A percentile compares a stretch with the other conserved stretches of the same genome.
Conservation (phyloP, 164 flowering plant genomes). For the Cinnamomum micranthum region DNA sequence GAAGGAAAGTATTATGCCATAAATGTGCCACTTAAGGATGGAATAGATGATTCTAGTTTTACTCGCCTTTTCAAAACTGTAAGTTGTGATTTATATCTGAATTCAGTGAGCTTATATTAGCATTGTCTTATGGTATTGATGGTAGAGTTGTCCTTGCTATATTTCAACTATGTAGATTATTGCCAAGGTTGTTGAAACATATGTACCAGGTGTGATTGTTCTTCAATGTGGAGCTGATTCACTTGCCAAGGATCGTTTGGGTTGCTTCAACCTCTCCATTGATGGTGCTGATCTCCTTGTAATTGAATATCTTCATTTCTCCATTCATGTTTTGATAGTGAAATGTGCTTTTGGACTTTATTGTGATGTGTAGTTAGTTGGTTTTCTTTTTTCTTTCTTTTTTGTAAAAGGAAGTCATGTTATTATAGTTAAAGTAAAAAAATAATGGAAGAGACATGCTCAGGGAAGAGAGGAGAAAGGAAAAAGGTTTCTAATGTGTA, state of each 20-base stretch:
- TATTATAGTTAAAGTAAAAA: too few species aligned
- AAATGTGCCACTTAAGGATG: slow-evolving; percentile 95
- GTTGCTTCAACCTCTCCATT: slow-evolving; percentile 98
- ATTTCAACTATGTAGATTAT: slow-evolving; percentile 51
- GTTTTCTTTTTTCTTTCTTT: too few species aligned
- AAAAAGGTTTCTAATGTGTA: too few species aligned
- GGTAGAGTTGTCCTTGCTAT: slow-evolving; percentile 14
- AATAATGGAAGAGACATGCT: too few species aligned
- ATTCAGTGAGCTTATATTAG: background rate
- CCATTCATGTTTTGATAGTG: background rate
- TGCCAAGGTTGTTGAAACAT: slow-evolving; percentile 89
- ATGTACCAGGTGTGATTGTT: slow-evolving; percentile 87
- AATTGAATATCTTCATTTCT: slow-evolving; percentile 19
- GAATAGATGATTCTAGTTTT: slow-evolving; percentile 92
- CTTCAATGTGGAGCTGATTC: slow-evolving; percentile 99
- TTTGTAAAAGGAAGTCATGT: too few species aligned
- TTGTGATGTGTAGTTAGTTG: background rate
- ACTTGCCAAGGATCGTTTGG: slow-evolving; percentile 95
- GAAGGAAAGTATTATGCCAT: slow-evolving; percentile 96
- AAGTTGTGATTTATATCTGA: slow-evolving; percentile 24
- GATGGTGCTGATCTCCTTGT: slow-evolving; percentile 76
- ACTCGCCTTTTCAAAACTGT: slow-evolving; percentile 86
- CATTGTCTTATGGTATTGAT: slow-evolving; percentile 3
- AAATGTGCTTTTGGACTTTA: background rate
- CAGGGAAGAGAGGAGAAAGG: too few species aligned